These are phyloP conservation scores for Wickerhamomyces canadensis DNA, from an alignment of 805 yeast species.

Conservation along the genomic window DNA sequence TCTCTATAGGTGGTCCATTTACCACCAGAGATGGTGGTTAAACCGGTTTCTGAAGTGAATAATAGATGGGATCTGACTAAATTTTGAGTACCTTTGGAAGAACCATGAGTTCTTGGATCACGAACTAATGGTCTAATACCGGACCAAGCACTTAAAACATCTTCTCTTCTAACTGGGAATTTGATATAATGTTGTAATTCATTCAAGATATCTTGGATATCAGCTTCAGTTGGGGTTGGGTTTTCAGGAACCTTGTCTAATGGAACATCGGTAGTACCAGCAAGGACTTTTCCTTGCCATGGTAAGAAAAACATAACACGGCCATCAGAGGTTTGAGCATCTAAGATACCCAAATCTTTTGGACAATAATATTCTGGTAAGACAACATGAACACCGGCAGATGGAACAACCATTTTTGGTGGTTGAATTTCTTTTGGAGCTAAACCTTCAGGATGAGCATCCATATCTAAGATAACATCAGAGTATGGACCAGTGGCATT, in stretches of 20 bases:
- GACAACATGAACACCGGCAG: slow-evolving; percentile 89
- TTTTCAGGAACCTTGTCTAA: slow-evolving; percentile 60
- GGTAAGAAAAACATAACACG: slow-evolving; percentile 96
- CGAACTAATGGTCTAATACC: slow-evolving; percentile 94
- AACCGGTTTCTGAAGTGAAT: slow-evolving; percentile 63
- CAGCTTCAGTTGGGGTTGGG: slow-evolving; percentile 85
- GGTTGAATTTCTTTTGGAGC: slow-evolving; percentile 46
- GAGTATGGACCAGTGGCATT: slow-evolving; percentile 96
- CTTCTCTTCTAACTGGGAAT: slow-evolving; percentile 83
- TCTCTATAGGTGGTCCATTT: slow-evolving; percentile 98
- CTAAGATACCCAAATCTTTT: slow-evolving; percentile 77
- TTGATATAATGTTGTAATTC: slow-evolving; percentile 88
- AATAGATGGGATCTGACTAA: slow-evolving; percentile 87
- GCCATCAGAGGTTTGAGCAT: slow-evolving; percentile 90
- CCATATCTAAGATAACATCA: slow-evolving; percentile 83
- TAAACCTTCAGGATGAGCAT: slow-evolving; percentile 58
- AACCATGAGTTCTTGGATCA: slow-evolving; percentile 53
- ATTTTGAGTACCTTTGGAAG: slow-evolving; percentile 65
- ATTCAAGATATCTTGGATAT: slow-evolving; percentile 77
- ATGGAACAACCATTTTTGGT: slow-evolving; percentile 87
- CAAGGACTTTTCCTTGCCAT: slow-evolving; percentile 95
- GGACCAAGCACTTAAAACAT: slow-evolving; percentile 93
- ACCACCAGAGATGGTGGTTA: slow-evolving; percentile 91
- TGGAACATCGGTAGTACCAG: slow-evolving; percentile 96
- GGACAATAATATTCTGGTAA: slow-evolving; percentile 93